Conservation (phyloP, 2,329 filamentous ascomycete species). For the Aspergillus fischeri region DNA sequence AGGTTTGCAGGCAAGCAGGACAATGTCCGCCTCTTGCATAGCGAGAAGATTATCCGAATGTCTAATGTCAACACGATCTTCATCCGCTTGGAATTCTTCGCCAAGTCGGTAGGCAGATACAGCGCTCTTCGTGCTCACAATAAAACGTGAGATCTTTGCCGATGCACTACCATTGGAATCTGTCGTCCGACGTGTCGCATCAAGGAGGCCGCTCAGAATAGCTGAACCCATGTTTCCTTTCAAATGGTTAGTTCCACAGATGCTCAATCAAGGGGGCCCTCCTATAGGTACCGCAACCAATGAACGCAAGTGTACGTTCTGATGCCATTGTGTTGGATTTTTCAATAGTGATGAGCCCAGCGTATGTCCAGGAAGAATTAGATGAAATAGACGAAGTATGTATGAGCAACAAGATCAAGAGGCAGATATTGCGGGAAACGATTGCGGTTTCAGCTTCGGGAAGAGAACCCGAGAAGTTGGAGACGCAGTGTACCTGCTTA, state of each 20-base stretch:
- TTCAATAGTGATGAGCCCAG: not conserved
- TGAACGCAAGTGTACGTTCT: slow-evolving; percentile 11
- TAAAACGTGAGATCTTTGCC: slow-evolving; percentile 23
- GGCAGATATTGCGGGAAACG: not conserved
- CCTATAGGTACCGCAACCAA: slow-evolving; percentile 14
- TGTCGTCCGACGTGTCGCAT: slow-evolving; percentile 16
- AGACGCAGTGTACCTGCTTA: not conserved
- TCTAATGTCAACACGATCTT: slow-evolving; percentile 25
- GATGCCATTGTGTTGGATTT: slow-evolving; percentile 3
- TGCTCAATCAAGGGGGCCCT: not conserved
- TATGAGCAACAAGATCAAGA: not conserved
- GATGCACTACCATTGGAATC: not conserved
- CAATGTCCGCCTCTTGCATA: slow-evolving; percentile 33
- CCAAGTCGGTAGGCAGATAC: slow-evolving; percentile 32
- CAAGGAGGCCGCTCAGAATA: slow-evolving; percentile 32
- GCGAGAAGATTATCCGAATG: slow-evolving; percentile 34
- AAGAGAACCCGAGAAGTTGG: not conserved
- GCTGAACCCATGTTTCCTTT: slow-evolving; percentile 37
- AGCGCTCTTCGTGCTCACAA: slow-evolving; percentile 39
- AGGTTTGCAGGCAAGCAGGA: slow-evolving; percentile 47
- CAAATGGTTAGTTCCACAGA: not conserved
- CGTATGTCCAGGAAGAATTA: not conserved
- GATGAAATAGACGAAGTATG: not conserved
- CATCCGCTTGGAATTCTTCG: slow-evolving; percentile 23
- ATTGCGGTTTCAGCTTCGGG: not conserved